A percentile compares a stretch with the other conserved stretches of the same genome.
These are phyloP conservation scores for Jackrogersella minutella DNA, from an alignment of 495 filamentous ascomycete genomes.

Conservation along the genomic window DNA sequence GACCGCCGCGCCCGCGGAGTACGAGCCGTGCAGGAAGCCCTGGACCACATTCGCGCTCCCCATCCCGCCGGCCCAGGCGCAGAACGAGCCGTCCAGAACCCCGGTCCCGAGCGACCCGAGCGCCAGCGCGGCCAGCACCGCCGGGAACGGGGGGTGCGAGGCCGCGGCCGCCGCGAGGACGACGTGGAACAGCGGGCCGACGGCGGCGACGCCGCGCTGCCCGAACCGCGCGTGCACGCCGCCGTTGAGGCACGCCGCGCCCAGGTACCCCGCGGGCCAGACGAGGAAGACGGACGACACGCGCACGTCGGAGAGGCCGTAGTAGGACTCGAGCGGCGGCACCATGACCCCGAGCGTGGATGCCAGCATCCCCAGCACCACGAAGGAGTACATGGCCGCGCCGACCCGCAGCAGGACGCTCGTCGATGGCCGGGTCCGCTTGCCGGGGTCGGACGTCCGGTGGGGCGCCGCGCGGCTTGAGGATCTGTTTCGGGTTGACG, in stretches of 20 bases:
- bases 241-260: slow-evolving; percentile 67
- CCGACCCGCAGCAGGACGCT: slow-evolving; percentile 15
- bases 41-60: slow-evolving; percentile 67
- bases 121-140: slow-evolving; percentile 66
- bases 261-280: slow-evolving; percentile 72
- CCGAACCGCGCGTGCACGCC: slow-evolving; percentile 58
- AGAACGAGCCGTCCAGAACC: slow-evolving; percentile 69
- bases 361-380: slow-evolving; percentile 24
- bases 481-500: not conserved
- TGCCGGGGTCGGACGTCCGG: not conserved
- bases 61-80: slow-evolving; percentile 74
- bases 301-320: slow-evolving; percentile 69
- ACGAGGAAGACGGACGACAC: slow-evolving; percentile 77
- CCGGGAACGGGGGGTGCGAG: slow-evolving; percentile 69
- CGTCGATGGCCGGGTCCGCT: not conserved
- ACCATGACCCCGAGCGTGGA: slow-evolving; percentile 37
- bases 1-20: slow-evolving; percentile 71
- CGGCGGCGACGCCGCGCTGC: slow-evolving; percentile 69
- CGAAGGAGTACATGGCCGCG: slow-evolving; percentile 29
- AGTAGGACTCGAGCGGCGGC: slow-evolving; percentile 58
- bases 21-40: slow-evolving; percentile 68
- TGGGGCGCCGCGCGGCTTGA: not conserved
- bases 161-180: slow-evolving; percentile 68
- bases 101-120: slow-evolving; percentile 68
- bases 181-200: slow-evolving; percentile 66